These are phyloP conservation scores for Aureobasidium musti DNA, from an alignment of 2,329 filamentous ascomycete genomes.

Conservation along the genomic window DNA sequence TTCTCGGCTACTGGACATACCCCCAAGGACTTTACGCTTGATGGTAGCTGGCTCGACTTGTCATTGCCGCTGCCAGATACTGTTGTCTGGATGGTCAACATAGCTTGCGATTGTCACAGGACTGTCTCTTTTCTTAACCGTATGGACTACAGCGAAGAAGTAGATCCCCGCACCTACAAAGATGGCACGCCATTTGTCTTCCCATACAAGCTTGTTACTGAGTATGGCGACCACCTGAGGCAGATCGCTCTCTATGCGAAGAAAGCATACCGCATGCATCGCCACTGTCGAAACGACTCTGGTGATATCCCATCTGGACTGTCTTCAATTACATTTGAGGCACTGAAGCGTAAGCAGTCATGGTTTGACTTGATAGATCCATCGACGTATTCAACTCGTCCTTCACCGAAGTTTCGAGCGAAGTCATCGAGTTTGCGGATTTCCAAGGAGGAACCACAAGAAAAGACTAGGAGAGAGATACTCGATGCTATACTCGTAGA, in stretches of 20 bases:
- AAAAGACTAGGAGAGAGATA: not conserved
- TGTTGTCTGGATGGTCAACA: not conserved
- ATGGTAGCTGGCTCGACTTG: slow-evolving; percentile 16
- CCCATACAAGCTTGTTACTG: not conserved
- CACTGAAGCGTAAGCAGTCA: not conserved
- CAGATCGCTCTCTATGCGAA: slow-evolving; percentile 1
- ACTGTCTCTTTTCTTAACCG: not conserved
- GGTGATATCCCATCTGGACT: not conserved
- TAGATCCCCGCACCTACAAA: not conserved
- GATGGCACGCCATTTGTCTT: not conserved
- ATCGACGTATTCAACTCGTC: not conserved
- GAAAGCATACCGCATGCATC: slow-evolving; percentile 5
- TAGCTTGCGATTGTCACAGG: slow-evolving; percentile 17
- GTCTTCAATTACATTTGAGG: slow-evolving; percentile 8
- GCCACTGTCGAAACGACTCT: slow-evolving; percentile 7
- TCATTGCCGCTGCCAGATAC: not conserved
- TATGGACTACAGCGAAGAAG: not conserved
- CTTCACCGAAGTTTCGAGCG: slow-evolving; percentile 4
- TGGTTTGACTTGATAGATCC: not conserved
- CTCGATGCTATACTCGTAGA: not conserved
- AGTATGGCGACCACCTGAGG: slow-evolving; percentile 1
- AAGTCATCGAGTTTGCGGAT: not conserved
- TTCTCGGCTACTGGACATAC: slow-evolving; percentile 10
- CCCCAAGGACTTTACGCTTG: slow-evolving; percentile 5
- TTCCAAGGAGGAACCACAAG: not conserved